Conservation (phyloP, 2,329 filamentous ascomycete genomes). For the Triangularia verruculosa region DNA sequence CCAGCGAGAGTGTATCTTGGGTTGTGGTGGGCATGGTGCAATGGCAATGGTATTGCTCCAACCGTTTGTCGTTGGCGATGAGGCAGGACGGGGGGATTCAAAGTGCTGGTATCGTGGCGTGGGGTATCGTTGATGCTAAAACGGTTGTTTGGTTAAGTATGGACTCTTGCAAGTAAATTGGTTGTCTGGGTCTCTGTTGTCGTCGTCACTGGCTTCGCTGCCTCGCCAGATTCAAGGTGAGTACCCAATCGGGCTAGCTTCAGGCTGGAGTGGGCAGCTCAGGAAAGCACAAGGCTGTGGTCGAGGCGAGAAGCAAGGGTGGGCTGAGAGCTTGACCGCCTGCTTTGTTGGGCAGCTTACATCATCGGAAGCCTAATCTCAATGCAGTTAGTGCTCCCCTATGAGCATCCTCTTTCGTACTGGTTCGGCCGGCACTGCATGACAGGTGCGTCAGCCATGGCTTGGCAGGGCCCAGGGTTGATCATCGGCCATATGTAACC, state of each 20-base stretch:
- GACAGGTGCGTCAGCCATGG: conserved; percentile 2
- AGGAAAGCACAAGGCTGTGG: background rate
- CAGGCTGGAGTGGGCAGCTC: conserved; percentile 8
- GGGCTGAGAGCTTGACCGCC: background rate
- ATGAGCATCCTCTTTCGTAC: conserved; percentile 17
- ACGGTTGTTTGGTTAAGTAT: conserved; percentile 6
- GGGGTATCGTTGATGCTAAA: conserved; percentile 9
- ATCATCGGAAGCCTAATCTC: background rate
- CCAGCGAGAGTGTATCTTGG: conserved; percentile 91
- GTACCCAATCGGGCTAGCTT: conserved; percentile 27
- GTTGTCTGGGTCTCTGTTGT: conserved; percentile 15
- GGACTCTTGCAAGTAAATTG: background rate
- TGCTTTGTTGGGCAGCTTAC: conserved; percentile 14
- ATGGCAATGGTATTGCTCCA: background rate
- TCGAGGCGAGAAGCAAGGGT: background rate
- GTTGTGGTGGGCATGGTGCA: conserved; percentile 85
- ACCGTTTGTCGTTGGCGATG: background rate
- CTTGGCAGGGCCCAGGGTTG: background rate
- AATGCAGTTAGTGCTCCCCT: background rate
- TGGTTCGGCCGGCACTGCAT: conserved; percentile 1
- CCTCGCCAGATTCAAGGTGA: conserved; percentile 27
- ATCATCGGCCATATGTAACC: conserved; percentile 6
- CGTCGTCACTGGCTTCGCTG: conserved; percentile 31
- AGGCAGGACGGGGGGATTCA: background rate
- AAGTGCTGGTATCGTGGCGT: conserved; percentile 4